Percentiles rank a stretch among this genome's conserved stretches.
Evolutionary conservation across 805 yeast genomes (phyloP).

Genomic region (Pichia heedii): DNA sequence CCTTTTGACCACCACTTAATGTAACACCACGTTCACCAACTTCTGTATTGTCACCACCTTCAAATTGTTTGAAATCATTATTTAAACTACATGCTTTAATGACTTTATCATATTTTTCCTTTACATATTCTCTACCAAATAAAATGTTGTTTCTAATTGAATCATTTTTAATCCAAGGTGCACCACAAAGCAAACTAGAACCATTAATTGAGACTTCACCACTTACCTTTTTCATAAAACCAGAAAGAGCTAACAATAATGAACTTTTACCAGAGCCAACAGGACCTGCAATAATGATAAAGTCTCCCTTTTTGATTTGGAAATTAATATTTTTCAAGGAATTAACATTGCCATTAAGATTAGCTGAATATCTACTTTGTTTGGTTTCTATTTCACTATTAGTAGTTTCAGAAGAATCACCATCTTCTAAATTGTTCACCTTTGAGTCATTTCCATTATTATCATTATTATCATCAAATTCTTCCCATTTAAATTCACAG

Average conservation of each 20-base stretch:
- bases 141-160: slow-evolving; percentile 66
- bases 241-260: slow-evolving; percentile 59
- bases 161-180: slow-evolving; percentile 81
- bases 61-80: slow-evolving; percentile 55
- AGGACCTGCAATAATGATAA: slow-evolving; percentile 67
- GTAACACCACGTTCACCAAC: slow-evolving; percentile 85
- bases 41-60: slow-evolving; percentile 70
- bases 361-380: slow-evolving; percentile 31
- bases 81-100: slow-evolving; percentile 58
- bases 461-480: slow-evolving; percentile 27
- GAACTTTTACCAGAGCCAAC: slow-evolving; percentile 66
- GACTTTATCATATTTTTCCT: slow-evolving; percentile 42
- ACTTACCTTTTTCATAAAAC: slow-evolving; percentile 48
- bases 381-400: not conserved
- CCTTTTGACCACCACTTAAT: slow-evolving; percentile 85
- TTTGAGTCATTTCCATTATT: not conserved
- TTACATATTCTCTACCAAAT: slow-evolving; percentile 53
- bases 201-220: slow-evolving; percentile 53
- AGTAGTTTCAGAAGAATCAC: not conserved
- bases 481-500: slow-evolving; percentile 64
- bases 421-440: not conserved
- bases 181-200: slow-evolving; percentile 43
- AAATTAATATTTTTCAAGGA: slow-evolving; percentile 45
- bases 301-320: slow-evolving; percentile 51
- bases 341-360: too few species aligned